Evolutionary conservation across 192 early-diverging fungal genomes (phyloP), one percentile per base, ranked within the genome.

Genomic region (Phlyctochytrium bullatum): DNA sequence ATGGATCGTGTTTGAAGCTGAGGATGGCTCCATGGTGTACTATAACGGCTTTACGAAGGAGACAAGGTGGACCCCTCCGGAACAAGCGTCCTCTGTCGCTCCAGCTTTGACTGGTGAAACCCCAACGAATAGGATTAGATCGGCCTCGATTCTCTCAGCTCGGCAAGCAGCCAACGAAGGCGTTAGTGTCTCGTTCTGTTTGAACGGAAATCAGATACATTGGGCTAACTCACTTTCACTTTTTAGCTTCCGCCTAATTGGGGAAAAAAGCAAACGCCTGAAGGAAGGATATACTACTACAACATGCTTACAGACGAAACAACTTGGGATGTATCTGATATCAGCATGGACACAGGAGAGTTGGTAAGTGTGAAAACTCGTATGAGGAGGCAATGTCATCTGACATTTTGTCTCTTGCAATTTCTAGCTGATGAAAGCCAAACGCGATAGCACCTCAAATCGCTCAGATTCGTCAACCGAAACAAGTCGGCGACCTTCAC

Each of bases 281-380:
- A 90, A 53, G 83, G 86, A 1, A 71, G 82, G 17, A 67, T 70
- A 16, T 90, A 88, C 69, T 89, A 76, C 66, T 89, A 84, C 80
- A 88, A 90, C 74, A 82, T 85, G 66, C 74, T 89, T 25, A 89
- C 89, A 10, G 88, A 90, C 69, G 76, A 79, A 60, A 87, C 82
- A 2, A 76, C 71, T 33, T 90, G 88, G 88, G 67, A 79, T 0
- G 6, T 58, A 23, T 30, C 34, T 23, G 73, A 76, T 52, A 72
- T 81, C 12, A 68, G 73, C 35, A 47, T 63, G 27, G 80, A 68
- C 28, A 74, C 75, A 3, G 79, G 74, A 50, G 61, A 64, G 50
- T 75, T 86, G 57, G 75, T 83, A 62, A 75, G 76, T 52, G 68
- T 76, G 50, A 71, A 73, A 20, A 25, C 30, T 16, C 16, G n/a